Percentiles rank a stretch among this genome's conserved stretches.
phyloP scores from a whole-genome alignment of 1,139 yeast species.

The Geotrichum reessii region DNA sequence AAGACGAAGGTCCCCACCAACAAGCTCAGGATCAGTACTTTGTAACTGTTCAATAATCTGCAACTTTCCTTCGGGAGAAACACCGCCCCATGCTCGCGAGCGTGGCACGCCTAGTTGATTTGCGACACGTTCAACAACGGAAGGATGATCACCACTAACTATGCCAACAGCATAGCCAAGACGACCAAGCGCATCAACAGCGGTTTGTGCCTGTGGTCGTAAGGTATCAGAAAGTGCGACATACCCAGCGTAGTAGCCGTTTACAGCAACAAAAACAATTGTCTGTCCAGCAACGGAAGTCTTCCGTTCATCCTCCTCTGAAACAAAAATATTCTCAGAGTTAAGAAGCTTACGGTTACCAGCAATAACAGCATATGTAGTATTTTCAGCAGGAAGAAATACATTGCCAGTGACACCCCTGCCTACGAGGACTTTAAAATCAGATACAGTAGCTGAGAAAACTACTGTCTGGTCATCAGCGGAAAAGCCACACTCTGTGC shows the following conservation, averaged over 20 bases:
- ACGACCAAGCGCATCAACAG: slow-evolving; percentile 50
- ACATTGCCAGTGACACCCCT: slow-evolving; percentile 56
- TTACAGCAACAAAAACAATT: slow-evolving; percentile 43
- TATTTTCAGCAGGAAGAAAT: slow-evolving; percentile 17
- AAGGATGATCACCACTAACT: slow-evolving; percentile 80
- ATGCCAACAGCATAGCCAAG: slow-evolving; percentile 68
- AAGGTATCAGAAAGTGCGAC: slow-evolving; percentile 65
- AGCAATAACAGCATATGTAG: slow-evolving; percentile 40
- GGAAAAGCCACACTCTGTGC: slow-evolving; percentile 20
- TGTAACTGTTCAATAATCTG: slow-evolving; percentile 59
- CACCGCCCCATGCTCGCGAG: slow-evolving; percentile 66
- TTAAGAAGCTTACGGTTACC: slow-evolving; percentile 54
- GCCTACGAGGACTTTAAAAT: slow-evolving; percentile 58
- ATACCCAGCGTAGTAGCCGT: slow-evolving; percentile 56
- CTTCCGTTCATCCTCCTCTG: slow-evolving; percentile 22
- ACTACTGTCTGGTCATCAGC: slow-evolving; percentile 27
- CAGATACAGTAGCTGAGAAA: slow-evolving; percentile 37
- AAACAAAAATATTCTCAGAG: slow-evolving; percentile 23
- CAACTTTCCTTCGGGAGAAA: slow-evolving; percentile 73
- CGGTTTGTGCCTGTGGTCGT: slow-evolving; percentile 58
- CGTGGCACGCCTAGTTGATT: slow-evolving; percentile 55
- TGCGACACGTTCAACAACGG: slow-evolving; percentile 64
- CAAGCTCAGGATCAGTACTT: slow-evolving; percentile 25
- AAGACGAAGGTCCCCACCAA: slow-evolving; percentile 3
- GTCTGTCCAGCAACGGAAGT: slow-evolving; percentile 24